phyloP scores from a whole-genome alignment of 2,329 filamentous ascomycete genomes.

The Talaromyces sp. region DNA sequence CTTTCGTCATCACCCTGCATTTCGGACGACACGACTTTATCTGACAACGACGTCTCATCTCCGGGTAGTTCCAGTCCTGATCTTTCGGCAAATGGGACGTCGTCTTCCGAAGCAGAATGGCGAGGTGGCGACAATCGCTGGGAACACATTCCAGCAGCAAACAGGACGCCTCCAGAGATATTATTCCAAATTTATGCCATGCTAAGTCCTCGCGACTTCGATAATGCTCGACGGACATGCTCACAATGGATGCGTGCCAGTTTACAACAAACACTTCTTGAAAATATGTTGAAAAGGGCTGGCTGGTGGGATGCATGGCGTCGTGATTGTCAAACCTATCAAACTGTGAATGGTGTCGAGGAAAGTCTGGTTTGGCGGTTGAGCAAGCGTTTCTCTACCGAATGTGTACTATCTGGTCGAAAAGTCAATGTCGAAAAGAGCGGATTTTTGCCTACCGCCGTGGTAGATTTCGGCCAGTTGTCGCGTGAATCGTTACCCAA shows the following conservation, averaged over 20 bases:
- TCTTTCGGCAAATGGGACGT: neutral
- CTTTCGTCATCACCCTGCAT: slow-evolving; percentile 9
- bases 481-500: slow-evolving; percentile 16
- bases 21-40: slow-evolving; percentile 10
- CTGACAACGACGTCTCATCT: slow-evolving; percentile 11
- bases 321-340: slow-evolving; percentile 23
- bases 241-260: slow-evolving; percentile 56
- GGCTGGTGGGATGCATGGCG: slow-evolving; percentile 49
- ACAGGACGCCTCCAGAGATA: slow-evolving; percentile 45
- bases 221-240: slow-evolving; percentile 57
- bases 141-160: slow-evolving; percentile 24
- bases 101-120: slow-evolving; percentile 9
- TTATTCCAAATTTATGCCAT: slow-evolving; percentile 45
- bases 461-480: slow-evolving; percentile 26
- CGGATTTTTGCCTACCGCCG: slow-evolving; percentile 36
- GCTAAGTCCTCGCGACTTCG: slow-evolving; percentile 49
- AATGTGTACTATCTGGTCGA: slow-evolving; percentile 44
- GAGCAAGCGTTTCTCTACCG: slow-evolving; percentile 46
- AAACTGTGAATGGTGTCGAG: slow-evolving; percentile 33
- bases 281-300: slow-evolving; percentile 50
- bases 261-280: slow-evolving; percentile 48
- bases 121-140: neutral
- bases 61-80: slow-evolving; percentile 1
- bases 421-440: slow-evolving; percentile 26
- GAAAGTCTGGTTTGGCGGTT: slow-evolving; percentile 34